Evolutionary conservation across 2,329 filamentous ascomycete genomes (phyloP).

Genomic region (Ceratocystis albifundus): DNA sequence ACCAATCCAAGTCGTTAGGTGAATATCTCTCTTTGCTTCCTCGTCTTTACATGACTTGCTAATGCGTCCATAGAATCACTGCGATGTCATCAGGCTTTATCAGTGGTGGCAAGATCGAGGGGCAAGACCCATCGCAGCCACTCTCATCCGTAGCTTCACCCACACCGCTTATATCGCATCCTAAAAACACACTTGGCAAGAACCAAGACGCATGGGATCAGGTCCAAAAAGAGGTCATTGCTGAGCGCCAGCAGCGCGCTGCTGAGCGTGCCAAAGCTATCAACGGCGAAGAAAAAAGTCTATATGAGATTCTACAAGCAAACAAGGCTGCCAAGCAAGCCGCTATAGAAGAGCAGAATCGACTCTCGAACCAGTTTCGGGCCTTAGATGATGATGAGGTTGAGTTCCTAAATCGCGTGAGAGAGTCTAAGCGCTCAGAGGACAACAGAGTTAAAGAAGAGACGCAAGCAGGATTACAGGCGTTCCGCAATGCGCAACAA

Average conservation of each 20-base stretch:
- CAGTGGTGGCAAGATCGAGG: slow-evolving; percentile 42
- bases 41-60: not conserved
- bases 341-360: slow-evolving; percentile 62
- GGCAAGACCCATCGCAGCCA: slow-evolving; percentile 23
- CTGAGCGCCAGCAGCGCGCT: slow-evolving; percentile 44
- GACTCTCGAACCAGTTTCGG: slow-evolving; percentile 65
- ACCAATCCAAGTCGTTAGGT: not conserved
- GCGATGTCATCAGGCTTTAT: slow-evolving; percentile 46
- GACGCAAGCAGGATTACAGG: slow-evolving; percentile 44
- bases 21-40: not conserved
- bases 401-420: slow-evolving; percentile 56
- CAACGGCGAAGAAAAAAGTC: slow-evolving; percentile 43
- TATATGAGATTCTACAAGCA: slow-evolving; percentile 66
- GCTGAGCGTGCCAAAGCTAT: slow-evolving; percentile 37
- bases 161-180: slow-evolving; percentile 24
- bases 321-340: slow-evolving; percentile 73
- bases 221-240: slow-evolving; percentile 54
- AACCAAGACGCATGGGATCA: slow-evolving; percentile 46
- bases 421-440: slow-evolving; percentile 38
- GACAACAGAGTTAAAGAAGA: slow-evolving; percentile 45
- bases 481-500: slow-evolving; percentile 44
- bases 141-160: slow-evolving; percentile 4
- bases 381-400: slow-evolving; percentile 68
- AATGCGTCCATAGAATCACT: not conserved
- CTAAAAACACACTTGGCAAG: slow-evolving; percentile 23